A percentile compares a stretch with the other conserved stretches of the same genome.
Evolutionary conservation across 2,329 filamentous ascomycete species (phyloP).

Genomic region (Didymella sp.): DNA sequence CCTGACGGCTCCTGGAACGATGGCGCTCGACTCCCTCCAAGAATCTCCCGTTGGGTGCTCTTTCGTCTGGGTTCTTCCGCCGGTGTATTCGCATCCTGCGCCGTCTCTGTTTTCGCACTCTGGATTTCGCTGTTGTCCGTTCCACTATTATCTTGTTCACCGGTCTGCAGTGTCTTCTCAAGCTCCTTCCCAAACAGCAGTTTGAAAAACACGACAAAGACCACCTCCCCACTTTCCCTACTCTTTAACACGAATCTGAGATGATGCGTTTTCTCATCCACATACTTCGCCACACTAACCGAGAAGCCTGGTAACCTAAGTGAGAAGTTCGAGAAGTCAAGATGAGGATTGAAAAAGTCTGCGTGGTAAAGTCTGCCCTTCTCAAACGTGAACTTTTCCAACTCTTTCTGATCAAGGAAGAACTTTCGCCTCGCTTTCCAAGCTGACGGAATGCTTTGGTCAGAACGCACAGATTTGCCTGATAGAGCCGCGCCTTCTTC

Average conservation of each 20-base stretch:
- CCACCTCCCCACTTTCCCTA: constrained; percentile 50
- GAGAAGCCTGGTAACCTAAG: constrained; percentile 56
- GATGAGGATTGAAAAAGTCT: constrained; percentile 58
- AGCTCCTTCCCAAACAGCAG: constrained; percentile 55
- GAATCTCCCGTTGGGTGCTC: constrained; percentile 7
- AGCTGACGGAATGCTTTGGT: constrained; percentile 46
- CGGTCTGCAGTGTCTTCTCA: constrained; percentile 40
- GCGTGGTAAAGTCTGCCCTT: constrained; percentile 54
- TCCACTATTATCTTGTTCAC: not conserved
- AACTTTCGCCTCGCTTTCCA: constrained; percentile 55
- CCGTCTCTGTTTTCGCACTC: too few relatives aligned
- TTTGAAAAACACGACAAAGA: constrained; percentile 56
- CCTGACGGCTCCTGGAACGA: constrained; percentile 9
- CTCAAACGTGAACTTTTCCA: constrained; percentile 52
- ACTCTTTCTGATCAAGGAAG: constrained; percentile 48
- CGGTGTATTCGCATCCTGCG: not conserved
- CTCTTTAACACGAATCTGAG: constrained; percentile 57
- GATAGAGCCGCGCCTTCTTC: constrained; percentile 47
- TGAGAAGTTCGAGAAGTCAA: constrained; percentile 57
- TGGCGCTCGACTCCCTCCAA: constrained; percentile 12
- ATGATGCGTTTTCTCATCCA: constrained; percentile 57
- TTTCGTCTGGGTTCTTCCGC: not conserved
- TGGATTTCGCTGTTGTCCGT: not conserved
- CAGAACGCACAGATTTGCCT: constrained; percentile 42
- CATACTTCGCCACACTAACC: constrained; percentile 54